Base-by-base conservation (phyloP, 495 filamentous ascomycete genomes). In the Saxispiralis lemnorum region DNA sequence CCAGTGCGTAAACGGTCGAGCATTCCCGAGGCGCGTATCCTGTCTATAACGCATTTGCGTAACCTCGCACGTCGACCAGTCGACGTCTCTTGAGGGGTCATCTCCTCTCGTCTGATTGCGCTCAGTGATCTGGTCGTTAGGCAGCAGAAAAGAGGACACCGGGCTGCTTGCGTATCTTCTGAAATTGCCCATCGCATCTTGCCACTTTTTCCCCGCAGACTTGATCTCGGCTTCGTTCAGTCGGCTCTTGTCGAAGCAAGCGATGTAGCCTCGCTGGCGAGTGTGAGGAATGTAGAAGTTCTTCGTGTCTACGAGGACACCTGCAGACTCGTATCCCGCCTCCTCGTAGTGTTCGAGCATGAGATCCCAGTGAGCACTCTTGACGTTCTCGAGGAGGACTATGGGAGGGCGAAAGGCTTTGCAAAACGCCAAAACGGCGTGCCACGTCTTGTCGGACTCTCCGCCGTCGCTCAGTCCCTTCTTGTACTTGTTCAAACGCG, bases 251-350 rank as follows among this genome's bases (percentile, higher is more conserved):
- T 81, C 67, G 10, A 84, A 51, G 19, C 73, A 76, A 21, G 84
- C 58, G 56, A 88, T 69, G 52, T 89, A 93, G 5, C 75, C 73
- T 35, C 84, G 68, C 28, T 65, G 64, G 1, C 84, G 65, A 5
- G 84, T 93, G 31, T 93, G 84, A 0, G 84, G 84, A 2, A 92
- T 61, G 38, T 84, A 86, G 53, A 70, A 88, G 0, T 81, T 52
- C 54, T 88, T 89, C 1, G 76, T 78, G 51, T 93, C 82, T 0
- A 82, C 52, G 5, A 56, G 46, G 5, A 55, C 24, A 12, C 58
- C 61, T 5, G 48, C 46, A 1, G 67, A 65, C 1, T 63, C 51
- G 53, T 89, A 93, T 12, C 66, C 70, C 16, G 73, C 59, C 0
- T 47, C 47, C 6, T 42, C 33, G 41, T 44, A 58, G 4, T 60